phyloP scores from a whole-genome alignment of 768 basidiomycete genomes.

The Collybiopsis luxurians region DNA sequence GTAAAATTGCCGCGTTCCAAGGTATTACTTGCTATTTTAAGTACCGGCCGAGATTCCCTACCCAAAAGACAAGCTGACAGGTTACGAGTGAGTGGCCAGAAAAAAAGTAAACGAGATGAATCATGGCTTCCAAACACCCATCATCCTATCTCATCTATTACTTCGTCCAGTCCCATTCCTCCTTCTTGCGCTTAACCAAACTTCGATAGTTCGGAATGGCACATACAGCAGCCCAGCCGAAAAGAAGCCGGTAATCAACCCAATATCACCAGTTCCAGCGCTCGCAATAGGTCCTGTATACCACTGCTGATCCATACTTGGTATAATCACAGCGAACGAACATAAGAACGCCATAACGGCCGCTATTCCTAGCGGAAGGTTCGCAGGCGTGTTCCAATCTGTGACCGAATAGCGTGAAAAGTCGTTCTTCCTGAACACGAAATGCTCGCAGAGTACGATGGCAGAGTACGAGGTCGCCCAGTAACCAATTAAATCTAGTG shows the following conservation, averaged over 20 bases:
- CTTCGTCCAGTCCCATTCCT: neutral
- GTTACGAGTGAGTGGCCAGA: no score
- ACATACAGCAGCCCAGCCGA: slow-evolving; percentile 46
- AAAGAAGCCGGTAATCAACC: slow-evolving; percentile 58
- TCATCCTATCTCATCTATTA: no score
- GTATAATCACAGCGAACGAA: slow-evolving; percentile 55
- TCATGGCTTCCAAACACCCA: no score
- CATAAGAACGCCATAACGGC: slow-evolving; percentile 51
- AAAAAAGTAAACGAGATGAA: no score
- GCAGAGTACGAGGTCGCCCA: slow-evolving; percentile 57
- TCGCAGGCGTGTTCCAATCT: slow-evolving; percentile 51
- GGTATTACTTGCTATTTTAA: no score
- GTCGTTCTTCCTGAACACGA: slow-evolving; percentile 53
- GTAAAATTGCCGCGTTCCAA: no score
- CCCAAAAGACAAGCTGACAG: no score
- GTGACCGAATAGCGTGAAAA: slow-evolving; percentile 46
- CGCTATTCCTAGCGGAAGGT: slow-evolving; percentile 62
- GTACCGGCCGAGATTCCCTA: no score
- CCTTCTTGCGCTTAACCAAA: slow-evolving; percentile 6
- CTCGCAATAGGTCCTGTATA: slow-evolving; percentile 67
- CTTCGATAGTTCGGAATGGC: slow-evolving; percentile 42
- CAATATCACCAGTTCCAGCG: slow-evolving; percentile 64
- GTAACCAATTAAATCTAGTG: slow-evolving; percentile 47
- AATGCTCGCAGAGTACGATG: slow-evolving; percentile 64
- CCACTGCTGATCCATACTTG: slow-evolving; percentile 71